phyloP scores from a whole-genome alignment of 2,329 filamentous ascomycete genomes.

The Calonectria montana region DNA sequence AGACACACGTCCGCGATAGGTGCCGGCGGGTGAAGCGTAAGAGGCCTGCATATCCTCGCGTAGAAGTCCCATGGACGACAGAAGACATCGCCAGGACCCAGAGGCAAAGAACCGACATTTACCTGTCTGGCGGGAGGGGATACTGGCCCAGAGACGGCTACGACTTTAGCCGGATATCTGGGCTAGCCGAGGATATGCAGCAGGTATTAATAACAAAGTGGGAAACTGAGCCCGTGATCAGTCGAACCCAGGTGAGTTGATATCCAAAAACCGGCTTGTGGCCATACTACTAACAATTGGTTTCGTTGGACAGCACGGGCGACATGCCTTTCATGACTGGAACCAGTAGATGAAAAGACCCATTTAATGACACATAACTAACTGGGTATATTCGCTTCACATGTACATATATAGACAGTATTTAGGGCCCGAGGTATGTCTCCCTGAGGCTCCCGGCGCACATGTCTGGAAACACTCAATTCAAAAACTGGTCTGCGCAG shows the following conservation, averaged over 20 bases:
- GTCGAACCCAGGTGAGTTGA: neutral
- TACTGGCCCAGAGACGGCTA: neutral
- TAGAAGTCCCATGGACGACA: neutral
- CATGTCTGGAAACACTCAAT: neutral
- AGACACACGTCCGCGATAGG: neutral
- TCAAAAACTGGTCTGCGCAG: neutral
- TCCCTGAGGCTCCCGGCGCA: neutral
- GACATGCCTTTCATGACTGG: neutral
- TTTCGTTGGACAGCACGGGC: neutral
- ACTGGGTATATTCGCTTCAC: neutral
- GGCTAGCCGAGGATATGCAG: neutral
- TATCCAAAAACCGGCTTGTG: neutral
- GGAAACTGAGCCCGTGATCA: neutral
- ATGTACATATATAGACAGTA: neutral
- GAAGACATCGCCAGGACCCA: neutral
- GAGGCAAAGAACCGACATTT: constrained; percentile 2
- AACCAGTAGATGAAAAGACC: neutral
- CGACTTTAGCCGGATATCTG: neutral
- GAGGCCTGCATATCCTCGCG: neutral
- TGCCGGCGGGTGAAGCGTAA: neutral
- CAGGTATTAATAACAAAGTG: neutral
- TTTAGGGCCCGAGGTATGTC: neutral
- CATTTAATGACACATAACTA: neutral
- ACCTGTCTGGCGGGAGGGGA: neutral
- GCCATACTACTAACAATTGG: neutral